Percentiles rank a stretch among this genome's conserved stretches.
These are phyloP conservation scores for Helminthosporium solani DNA, from an alignment of 2,329 filamentous ascomycete genomes.

Conservation along the genomic window DNA sequence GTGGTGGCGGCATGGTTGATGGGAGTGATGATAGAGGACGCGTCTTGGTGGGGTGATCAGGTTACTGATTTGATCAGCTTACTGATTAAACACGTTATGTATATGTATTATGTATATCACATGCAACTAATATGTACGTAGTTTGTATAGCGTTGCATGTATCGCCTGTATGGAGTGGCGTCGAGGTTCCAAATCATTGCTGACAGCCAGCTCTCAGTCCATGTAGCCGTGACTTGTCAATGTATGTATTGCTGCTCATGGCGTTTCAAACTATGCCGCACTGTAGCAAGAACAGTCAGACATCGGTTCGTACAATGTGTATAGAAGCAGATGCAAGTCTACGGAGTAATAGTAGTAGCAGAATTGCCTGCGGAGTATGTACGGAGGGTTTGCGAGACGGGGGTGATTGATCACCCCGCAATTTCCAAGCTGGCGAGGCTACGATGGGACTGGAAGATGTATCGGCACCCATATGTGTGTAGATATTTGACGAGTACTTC, in stretches of 20 bases:
- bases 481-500: too few relatives aligned
- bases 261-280: too few relatives aligned
- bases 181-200: constrained; percentile 15
- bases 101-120: too few relatives aligned
- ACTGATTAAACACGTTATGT: too few relatives aligned
- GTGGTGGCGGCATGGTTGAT: too few relatives aligned
- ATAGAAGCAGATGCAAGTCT: too few relatives aligned
- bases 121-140: too few relatives aligned
- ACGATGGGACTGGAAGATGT: constrained; percentile 15
- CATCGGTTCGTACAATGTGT: constrained; percentile 1
- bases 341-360: constrained; percentile 1
- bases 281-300: constrained; percentile 5
- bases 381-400: not conserved
- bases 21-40: too few relatives aligned
- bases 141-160: constrained; percentile 3
- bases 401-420: constrained; percentile 10
- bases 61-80: too few relatives aligned
- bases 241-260: not conserved
- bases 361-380: constrained; percentile 20
- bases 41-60: too few relatives aligned
- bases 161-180: constrained; percentile 8
- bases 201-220: not conserved
- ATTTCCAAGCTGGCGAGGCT: constrained; percentile 9
- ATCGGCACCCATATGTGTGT: constrained; percentile 3
- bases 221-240: not conserved